phyloP scores from a whole-genome alignment of 1,284 basidiomycete genomes.

The Apiotrichum siamense region DNA sequence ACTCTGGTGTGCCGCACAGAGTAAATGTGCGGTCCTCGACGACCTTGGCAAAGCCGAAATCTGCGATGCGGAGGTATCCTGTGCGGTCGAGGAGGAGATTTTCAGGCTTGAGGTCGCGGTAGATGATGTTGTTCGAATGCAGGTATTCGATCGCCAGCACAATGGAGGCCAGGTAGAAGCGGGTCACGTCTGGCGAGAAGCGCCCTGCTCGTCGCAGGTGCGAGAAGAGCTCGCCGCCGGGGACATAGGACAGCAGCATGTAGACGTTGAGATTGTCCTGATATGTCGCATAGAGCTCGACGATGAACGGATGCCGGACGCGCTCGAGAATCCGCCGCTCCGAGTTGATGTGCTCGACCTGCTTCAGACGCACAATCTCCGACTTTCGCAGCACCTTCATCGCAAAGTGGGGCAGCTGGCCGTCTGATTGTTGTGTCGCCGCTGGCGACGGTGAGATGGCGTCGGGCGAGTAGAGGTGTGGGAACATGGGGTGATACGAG shows the following conservation, averaged over 20 bases:
- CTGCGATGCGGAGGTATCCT: slow-evolving; percentile 50
- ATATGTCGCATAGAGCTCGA: slow-evolving; percentile 51
- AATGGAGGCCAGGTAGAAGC: slow-evolving; percentile 53
- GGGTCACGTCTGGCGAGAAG: slow-evolving; percentile 52
- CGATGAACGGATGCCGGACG: slow-evolving; percentile 55
- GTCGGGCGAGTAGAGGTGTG: slow-evolving; percentile 42
- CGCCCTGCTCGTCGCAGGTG: slow-evolving; percentile 49
- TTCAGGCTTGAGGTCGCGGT: slow-evolving; percentile 53
- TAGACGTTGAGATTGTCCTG: slow-evolving; percentile 53
- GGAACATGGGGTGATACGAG: slow-evolving; percentile 48
- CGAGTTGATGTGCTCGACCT: slow-evolving; percentile 55
- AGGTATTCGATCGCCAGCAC: slow-evolving; percentile 52
- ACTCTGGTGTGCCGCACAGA: slow-evolving; percentile 50
- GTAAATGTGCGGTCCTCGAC: slow-evolving; percentile 50
- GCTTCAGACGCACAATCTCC: slow-evolving; percentile 53
- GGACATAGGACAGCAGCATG: slow-evolving; percentile 53
- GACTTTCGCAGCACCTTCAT: slow-evolving; percentile 54
- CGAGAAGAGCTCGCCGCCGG: slow-evolving; percentile 53
- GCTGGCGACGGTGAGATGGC: slow-evolving; percentile 35
- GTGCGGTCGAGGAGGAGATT: slow-evolving; percentile 50
- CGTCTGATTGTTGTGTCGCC: slow-evolving; percentile 41
- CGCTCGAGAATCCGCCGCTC: slow-evolving; percentile 52
- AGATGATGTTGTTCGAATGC: slow-evolving; percentile 50
- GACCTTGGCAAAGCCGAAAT: slow-evolving; percentile 53
- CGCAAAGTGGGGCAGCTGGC: slow-evolving; percentile 48